Evolutionary conservation across 306 rosid genomes (phyloP), one percentile per base, ranked within the genome.

Genomic region (Oxytropis ochrocephala): DNA sequence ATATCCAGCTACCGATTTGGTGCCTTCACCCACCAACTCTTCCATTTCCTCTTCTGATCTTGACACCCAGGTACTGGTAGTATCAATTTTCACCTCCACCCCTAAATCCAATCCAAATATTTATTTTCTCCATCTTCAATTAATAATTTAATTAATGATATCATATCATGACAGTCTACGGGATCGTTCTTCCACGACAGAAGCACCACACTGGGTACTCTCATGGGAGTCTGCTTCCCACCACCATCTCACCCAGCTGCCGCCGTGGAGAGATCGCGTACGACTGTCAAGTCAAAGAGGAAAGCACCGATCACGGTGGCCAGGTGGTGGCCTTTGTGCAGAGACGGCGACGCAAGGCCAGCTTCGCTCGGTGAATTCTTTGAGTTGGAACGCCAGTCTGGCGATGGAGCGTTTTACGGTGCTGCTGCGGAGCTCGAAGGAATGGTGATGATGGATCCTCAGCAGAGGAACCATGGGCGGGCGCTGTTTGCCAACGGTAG

Each of bases 11-110:
- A 73, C 68, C 57, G 89, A 87, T 49, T 67, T 91, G 84, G 80
- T 85, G 33, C 96, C 96, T 3, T 83, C 92, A 6, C 98, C 98
- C 11, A 83, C 98, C 43, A 86, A 81, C 57, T 92, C 98, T 19
- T 89, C 96, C 79, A 64, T 92, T 36, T 89, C 96, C 47, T 92
- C 98, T 67, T 92, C 98, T 83, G 96, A 92, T 92, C 92, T 92
- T 76, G 98, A 89, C 84, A 89, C 98, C 11, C 73, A 80, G 84
- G 84, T 75, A 47, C 6, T n/a, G n/a, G n/a, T n/a, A n/a, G 9
- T 42, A 43, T 53, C 17, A 14, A 54, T n/a, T 3, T 11, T 29
- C 49, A 5, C 38, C 35, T 63, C 43, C 65, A 43, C 19, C 49
- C 33, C 1, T 30, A 9, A 43, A 47, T 2, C 18, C 10, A 14